Conservation (phyloP, 2,329 filamentous ascomycete species). For the Xylaria sp. region DNA sequence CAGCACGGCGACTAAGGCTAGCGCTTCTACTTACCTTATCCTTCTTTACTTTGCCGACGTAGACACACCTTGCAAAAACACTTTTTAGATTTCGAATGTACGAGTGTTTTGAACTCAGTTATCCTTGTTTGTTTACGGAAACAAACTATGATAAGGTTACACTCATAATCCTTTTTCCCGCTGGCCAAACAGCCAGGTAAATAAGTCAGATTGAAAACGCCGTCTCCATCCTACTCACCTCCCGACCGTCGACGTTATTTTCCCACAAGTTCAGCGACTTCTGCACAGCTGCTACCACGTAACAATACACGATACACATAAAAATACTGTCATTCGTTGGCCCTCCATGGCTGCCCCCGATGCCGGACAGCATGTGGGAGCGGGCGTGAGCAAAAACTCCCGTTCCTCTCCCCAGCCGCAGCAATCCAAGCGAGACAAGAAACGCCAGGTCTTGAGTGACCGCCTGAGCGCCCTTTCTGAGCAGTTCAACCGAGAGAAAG, state of each 20-base stretch:
- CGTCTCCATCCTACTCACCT: not conserved
- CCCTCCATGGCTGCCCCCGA: conserved; percentile 40
- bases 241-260: not conserved
- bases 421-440: conserved; percentile 73
- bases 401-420: conserved; percentile 43
- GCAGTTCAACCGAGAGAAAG: conserved; percentile 82
- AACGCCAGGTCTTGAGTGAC: conserved; percentile 83
- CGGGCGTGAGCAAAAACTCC: conserved; percentile 34
- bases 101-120: not conserved
- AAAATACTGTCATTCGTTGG: not conserved
- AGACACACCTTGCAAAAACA: not conserved
- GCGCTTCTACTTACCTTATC: not conserved
- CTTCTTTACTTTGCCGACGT: conserved; percentile 2
- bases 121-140: not conserved
- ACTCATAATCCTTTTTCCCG: not conserved
- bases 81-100: not conserved
- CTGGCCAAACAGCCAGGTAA: not conserved
- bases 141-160: not conserved
- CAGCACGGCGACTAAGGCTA: not conserved
- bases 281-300: not conserved
- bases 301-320: not conserved
- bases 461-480: conserved; percentile 79
- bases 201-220: conserved; percentile 8
- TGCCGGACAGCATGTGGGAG: conserved; percentile 34
- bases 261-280: conserved; percentile 1